Evolutionary conservation across 768 basidiomycete genomes (phyloP), one percentile per base, ranked within the genome.

Genomic region (Auriscalpium microsporum): DNA sequence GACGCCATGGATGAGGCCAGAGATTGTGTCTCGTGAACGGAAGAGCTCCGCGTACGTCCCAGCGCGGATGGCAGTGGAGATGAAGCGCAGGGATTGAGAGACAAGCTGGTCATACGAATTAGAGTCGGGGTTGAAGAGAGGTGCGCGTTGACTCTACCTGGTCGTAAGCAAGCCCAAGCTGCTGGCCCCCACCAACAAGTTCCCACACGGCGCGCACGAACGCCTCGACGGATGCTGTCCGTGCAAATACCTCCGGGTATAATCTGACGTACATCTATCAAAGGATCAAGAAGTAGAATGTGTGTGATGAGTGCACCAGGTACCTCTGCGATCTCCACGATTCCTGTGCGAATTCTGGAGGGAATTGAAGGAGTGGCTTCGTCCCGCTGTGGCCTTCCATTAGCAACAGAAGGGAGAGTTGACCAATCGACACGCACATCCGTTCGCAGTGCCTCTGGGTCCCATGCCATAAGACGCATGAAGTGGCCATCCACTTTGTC

Each of bases 121-220:
- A 16, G 11, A 13, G 50, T 11, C 4, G 7, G 1, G 8, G n/a
- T 19, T 11, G 19, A 10, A 19, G 16, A 48, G 49, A 23, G 46
- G 28, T 14, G 21, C 52, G 28, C 28, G 7, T 28, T 7, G 4
- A 28, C 28, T 28, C 57, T 69, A 90, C 90, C 23, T 76, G 76
- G 68, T 94, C 91, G 56, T 93, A 86, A 10, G 81, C 76, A 34
- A 88, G 75, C 46, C 78, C 75, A n/a, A 84, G 80, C 40, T 86
- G 76, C 62, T 80, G 79, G 50, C 83, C 82, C 13, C 80, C 78
- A 10, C 87, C 90, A 48, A 97, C 75, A 51, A 97, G 81, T 17
- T 78, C 75, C 96, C 95, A 98, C n/a, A 97, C 90, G 23, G 82
- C 80, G 64, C 86, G 81, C 17, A 98, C 91, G 59, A 97, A 85